A percentile compares a stretch with the other conserved stretches of the same genome.
Evolutionary conservation across 306 rosid genomes (phyloP).

Genomic region (Pterocarpus macrocarpus): DNA sequence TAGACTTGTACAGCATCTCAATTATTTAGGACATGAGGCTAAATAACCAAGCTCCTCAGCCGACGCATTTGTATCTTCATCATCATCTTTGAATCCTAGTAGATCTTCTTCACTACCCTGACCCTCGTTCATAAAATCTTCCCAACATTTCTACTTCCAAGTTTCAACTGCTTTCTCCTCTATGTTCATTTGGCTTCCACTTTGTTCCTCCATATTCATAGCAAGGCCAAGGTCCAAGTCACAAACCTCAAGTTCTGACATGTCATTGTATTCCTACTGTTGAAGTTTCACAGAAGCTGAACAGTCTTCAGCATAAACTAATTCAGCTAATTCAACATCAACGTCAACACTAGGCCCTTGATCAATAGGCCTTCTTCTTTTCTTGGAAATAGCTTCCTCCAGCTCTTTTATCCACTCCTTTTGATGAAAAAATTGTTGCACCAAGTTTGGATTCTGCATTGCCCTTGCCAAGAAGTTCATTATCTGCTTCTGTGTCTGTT

Average conservation of each 20-base stretch:
- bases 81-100: too few relatives aligned
- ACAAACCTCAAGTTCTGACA: slow-evolving; percentile 44
- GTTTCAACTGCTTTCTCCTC: slow-evolving; percentile 14
- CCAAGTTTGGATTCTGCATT: slow-evolving; percentile 69
- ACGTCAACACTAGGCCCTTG: slow-evolving; percentile 60
- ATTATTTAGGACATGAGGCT: slow-evolving; percentile 60
- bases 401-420: slow-evolving; percentile 64
- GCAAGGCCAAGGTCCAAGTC: slow-evolving; percentile 55
- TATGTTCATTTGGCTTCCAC: slow-evolving; percentile 27
- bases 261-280: slow-evolving; percentile 29
- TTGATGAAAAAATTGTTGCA: slow-evolving; percentile 62
- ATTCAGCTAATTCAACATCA: slow-evolving; percentile 45
- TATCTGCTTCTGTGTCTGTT: slow-evolving; percentile 74
- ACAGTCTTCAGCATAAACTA: slow-evolving; percentile 23
- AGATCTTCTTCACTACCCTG: slow-evolving; percentile 54
- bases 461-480: slow-evolving; percentile 79
- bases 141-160: slow-evolving; percentile 58
- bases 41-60: slow-evolving; percentile 61
- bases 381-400: slow-evolving; percentile 55
- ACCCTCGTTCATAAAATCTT: slow-evolving; percentile 58
- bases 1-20: background rate
- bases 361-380: slow-evolving; percentile 67
- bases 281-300: slow-evolving; percentile 54
- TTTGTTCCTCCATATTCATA: slow-evolving; percentile 37
- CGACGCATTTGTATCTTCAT: slow-evolving; percentile 54